Percentiles rank a stretch among this genome's conserved stretches.
phyloP scores from a whole-genome alignment of 164 flowering plant genomes.

The Tetracentron sinense region DNA sequence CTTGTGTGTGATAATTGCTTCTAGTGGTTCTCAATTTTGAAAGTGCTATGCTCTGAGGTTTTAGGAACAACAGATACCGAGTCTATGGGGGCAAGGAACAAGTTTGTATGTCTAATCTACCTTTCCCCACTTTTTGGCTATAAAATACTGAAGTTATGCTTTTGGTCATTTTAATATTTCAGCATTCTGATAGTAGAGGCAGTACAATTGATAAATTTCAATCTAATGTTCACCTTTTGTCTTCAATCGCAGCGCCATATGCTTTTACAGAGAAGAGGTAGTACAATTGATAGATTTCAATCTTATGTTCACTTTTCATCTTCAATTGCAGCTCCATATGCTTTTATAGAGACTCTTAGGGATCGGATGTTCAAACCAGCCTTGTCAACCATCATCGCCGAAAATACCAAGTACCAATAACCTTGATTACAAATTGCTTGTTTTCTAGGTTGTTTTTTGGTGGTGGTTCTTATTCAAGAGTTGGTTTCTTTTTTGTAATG shows the following conservation, averaged over 20 bases:
- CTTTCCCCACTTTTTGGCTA: not conserved
- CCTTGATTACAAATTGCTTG: not conserved
- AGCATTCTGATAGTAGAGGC: not conserved
- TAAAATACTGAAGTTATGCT: not conserved
- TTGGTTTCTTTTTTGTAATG: slow-evolving; percentile 2
- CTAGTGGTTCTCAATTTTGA: too few species aligned
- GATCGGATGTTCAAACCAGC: slow-evolving; percentile 98
- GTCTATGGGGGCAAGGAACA: too few species aligned
- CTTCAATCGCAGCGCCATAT: slow-evolving; percentile 59
- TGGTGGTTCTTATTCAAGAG: slow-evolving; percentile 7
- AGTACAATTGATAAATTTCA: not conserved
- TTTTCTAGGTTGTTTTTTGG: not conserved
- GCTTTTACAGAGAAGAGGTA: slow-evolving; percentile 38
- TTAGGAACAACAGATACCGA: not conserved
- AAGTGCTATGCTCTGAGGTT: too few species aligned
- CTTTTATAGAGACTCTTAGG: slow-evolving; percentile 83
- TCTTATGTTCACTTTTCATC: not conserved
- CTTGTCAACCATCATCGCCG: slow-evolving; percentile 74
- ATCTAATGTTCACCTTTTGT: not conserved
- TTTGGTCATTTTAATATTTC: not conserved
- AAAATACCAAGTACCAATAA: slow-evolving; percentile 57
- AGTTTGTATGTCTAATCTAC: too few species aligned
- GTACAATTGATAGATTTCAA: not conserved
- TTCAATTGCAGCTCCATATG: slow-evolving; percentile 66
- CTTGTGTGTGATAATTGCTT: not conserved